These are phyloP conservation scores for Pouteria campechiana DNA, from an alignment of 179 eudicot species.

Conservation along the genomic window DNA sequence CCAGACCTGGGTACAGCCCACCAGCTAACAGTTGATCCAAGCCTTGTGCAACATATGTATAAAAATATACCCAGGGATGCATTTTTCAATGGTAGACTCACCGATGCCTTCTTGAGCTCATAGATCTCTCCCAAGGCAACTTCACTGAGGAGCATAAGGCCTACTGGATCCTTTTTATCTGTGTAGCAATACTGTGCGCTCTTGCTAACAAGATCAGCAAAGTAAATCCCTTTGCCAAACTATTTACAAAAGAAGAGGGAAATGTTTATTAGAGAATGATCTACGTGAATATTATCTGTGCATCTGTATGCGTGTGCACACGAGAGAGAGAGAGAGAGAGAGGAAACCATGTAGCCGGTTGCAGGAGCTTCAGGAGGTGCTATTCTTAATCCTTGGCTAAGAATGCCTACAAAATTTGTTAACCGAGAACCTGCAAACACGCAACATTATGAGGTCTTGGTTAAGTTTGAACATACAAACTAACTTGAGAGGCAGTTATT, in stretches of 20 bases:
- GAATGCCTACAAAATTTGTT: slow-evolving; percentile 96
- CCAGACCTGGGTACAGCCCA: no score
- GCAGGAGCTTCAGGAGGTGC: slow-evolving; percentile 99
- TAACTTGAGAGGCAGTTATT: not conserved
- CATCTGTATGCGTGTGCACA: not conserved
- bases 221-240: slow-evolving; percentile 99
- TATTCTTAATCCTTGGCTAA: slow-evolving; percentile 94
- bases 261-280: no score
- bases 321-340: slow-evolving; percentile 1
- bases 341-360: slow-evolving; percentile 90
- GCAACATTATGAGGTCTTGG: not conserved
- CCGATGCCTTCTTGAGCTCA: slow-evolving; percentile 79
- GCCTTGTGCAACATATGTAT: no score
- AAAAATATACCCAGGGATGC: no score
- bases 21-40: no score
- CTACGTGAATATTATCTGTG: not conserved
- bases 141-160: slow-evolving; percentile 94
- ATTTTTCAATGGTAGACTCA: slow-evolving; percentile 17
- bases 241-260: slow-evolving; percentile 27
- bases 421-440: slow-evolving; percentile 70
- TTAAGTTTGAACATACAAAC: not conserved
- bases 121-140: slow-evolving; percentile 88
- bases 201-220: slow-evolving; percentile 98
- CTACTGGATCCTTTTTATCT: slow-evolving; percentile 78
- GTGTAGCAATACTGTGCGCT: slow-evolving; percentile 98